A percentile compares a stretch with the other conserved stretches of the same genome.
These are phyloP conservation scores for Fusarium haematococcum DNA, from an alignment of 2,329 filamentous ascomycete species.

Conservation along the genomic window DNA sequence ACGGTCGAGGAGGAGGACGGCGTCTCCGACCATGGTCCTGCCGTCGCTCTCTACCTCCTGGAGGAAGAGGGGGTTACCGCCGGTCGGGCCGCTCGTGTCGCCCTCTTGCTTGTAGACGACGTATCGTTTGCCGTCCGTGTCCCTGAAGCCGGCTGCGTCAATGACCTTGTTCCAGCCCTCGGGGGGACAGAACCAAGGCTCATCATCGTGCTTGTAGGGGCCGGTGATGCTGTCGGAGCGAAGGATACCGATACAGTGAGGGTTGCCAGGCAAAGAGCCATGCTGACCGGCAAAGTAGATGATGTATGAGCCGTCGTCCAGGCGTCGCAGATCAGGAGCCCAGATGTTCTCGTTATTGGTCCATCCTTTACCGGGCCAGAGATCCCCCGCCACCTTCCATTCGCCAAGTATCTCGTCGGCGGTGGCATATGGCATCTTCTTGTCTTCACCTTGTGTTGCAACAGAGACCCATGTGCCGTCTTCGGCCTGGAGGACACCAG, in stretches of 20 bases:
- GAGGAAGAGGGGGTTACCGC: slow-evolving; percentile 13
- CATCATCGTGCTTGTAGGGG: slow-evolving; percentile 7
- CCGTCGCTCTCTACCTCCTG: slow-evolving; percentile 18
- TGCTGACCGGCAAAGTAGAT: slow-evolving; percentile 6
- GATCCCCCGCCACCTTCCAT: slow-evolving; percentile 2
- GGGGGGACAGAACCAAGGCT: slow-evolving; percentile 2
- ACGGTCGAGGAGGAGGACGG: slow-evolving; percentile 12
- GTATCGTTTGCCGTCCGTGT: not conserved
- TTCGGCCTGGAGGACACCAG: slow-evolving; percentile 1
- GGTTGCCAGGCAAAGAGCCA: not conserved
- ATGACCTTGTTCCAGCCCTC: slow-evolving; percentile 6
- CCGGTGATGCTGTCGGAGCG: not conserved
- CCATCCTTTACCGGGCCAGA: slow-evolving; percentile 13
- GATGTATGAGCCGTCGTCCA: slow-evolving; percentile 4
- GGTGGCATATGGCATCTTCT: slow-evolving; percentile 1
- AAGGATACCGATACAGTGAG: slow-evolving; percentile 12
- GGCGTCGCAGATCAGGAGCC: slow-evolving; percentile 14
- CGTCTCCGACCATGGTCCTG: not conserved
- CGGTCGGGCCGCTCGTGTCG: slow-evolving; percentile 5
- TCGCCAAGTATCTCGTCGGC: slow-evolving; percentile 1
- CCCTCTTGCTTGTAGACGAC: slow-evolving; percentile 20
- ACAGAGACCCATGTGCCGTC: slow-evolving; percentile 22
- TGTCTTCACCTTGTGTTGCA: slow-evolving; percentile 6
- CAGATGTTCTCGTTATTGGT: not conserved
- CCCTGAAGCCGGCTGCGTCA: slow-evolving; percentile 16